These are phyloP conservation scores for Talaromyces sp. DNA, from an alignment of 2,329 filamentous ascomycete species.

Conservation along the genomic window DNA sequence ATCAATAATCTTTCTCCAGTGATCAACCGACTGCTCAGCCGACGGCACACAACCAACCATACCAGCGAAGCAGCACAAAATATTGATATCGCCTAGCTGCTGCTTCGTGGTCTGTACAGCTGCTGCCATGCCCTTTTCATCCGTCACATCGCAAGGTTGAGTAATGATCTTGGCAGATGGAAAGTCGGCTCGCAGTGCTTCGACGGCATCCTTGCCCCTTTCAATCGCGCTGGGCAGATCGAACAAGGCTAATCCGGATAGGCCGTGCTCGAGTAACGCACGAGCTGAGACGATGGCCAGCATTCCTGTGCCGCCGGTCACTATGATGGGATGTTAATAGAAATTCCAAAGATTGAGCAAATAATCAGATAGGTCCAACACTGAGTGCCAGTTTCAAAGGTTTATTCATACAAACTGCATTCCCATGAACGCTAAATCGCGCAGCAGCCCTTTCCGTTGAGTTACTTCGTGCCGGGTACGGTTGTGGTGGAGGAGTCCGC, in stretches of 20 bases:
- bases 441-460: slow-evolving; percentile 22
- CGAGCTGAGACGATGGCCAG: slow-evolving; percentile 54
- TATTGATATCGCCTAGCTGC: slow-evolving; percentile 48
- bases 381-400: background rate
- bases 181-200: slow-evolving; percentile 49
- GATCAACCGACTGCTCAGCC: slow-evolving; percentile 51
- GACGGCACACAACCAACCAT: slow-evolving; percentile 61
- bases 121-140: slow-evolving; percentile 31
- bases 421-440: slow-evolving; percentile 25
- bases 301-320: slow-evolving; percentile 64
- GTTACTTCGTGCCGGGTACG: slow-evolving; percentile 16
- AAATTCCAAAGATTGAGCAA: background rate
- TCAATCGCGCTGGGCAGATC: slow-evolving; percentile 48
- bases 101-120: slow-evolving; percentile 15
- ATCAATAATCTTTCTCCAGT: slow-evolving; percentile 62
- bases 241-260: slow-evolving; percentile 55
- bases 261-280: slow-evolving; percentile 65
- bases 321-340: slow-evolving; percentile 19
- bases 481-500: slow-evolving; percentile 23
- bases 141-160: slow-evolving; percentile 56
- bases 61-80: slow-evolving; percentile 62
- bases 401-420: slow-evolving; percentile 22
- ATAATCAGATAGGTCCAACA: background rate
- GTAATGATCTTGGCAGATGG: slow-evolving; percentile 49
- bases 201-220: slow-evolving; percentile 37